Evolutionary conservation across 345 rosid genomes (phyloP).

Genomic region (Microthlaspi erraticum): DNA sequence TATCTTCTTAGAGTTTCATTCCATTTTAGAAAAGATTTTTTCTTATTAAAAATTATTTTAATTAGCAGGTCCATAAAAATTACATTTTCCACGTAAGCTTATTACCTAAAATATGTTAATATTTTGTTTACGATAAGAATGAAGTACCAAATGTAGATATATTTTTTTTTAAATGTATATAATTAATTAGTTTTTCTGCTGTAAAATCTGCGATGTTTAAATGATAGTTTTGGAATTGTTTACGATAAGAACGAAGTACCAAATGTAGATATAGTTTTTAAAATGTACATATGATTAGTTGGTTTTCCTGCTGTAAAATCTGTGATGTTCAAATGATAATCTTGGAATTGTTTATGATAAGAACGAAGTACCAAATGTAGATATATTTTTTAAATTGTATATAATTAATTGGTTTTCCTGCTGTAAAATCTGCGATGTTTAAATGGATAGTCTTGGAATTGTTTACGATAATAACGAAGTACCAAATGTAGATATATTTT

Average conservation of each 20-base stretch:
- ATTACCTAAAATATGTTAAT: background rate
- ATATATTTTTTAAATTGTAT: no score
- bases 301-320: no score
- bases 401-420: no score
- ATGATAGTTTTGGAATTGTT: no score
- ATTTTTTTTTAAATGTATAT: background rate
- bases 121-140: background rate
- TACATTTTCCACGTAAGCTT: background rate
- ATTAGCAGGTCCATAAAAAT: background rate
- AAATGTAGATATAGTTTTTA: no score
- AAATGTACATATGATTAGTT: no score
- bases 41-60: background rate
- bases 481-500: background rate
- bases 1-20: conserved; percentile 34
- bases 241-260: no score
- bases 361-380: no score
- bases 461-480: background rate
- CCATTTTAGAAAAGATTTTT: conserved; percentile 32
- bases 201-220: background rate
- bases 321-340: no score
- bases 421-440: no score
- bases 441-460: no score
- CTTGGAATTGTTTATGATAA: no score
- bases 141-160: background rate
- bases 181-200: background rate